Base-by-base conservation (phyloP, 305 asterid genomes). In the Caryopteris hybrid region DNA sequence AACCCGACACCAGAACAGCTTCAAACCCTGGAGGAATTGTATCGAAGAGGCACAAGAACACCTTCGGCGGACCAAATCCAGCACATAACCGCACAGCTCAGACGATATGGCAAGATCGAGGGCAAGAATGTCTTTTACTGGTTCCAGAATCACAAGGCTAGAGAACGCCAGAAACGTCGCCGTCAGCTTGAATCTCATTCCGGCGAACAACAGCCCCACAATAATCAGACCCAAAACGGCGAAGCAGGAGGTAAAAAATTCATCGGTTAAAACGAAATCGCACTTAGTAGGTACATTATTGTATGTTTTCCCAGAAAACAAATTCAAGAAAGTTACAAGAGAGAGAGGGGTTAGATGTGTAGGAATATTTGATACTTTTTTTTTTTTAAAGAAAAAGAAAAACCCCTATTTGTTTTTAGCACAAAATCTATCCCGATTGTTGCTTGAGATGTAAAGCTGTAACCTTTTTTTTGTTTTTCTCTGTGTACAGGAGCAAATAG, bases 91-190 rank as follows among this genome's bases (percentile, higher is more conserved):
- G 75, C 96, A 0, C 95, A 94, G 75, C 96, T 94, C 46, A 71
- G 95, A 1, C 77, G 88, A 0, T 91, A 76, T 65, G 99, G 99
- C 1, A 94, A 89, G 79, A 94, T 94, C 33, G 98, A 94, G 80
- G 99, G 99, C 42, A 94, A 94, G 77, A 94, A 94, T 54, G 99
- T 94, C 4, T 94, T 94, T 41, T 94, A 94, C 78, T 94, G 99
- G 99, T 94, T 94, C 70, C 99, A 94, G 70, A 94, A 94, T 48
- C 99, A 94, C 66, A 94, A 94, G 76, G 99, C 99, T 0, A 83
- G 99, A n/a, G 99, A 94, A 58, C 80, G 98, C 43, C 99, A 88
- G 22, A 89, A 91, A 75, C 80, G 96, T 4, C 96, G 97, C 11
- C 95, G 99, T 1, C 96, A 86, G 57, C 90, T 76, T 3, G 91